Evolutionary conservation across 306 rosid species (phyloP).

Genomic region (Canavalia ensiformis): DNA sequence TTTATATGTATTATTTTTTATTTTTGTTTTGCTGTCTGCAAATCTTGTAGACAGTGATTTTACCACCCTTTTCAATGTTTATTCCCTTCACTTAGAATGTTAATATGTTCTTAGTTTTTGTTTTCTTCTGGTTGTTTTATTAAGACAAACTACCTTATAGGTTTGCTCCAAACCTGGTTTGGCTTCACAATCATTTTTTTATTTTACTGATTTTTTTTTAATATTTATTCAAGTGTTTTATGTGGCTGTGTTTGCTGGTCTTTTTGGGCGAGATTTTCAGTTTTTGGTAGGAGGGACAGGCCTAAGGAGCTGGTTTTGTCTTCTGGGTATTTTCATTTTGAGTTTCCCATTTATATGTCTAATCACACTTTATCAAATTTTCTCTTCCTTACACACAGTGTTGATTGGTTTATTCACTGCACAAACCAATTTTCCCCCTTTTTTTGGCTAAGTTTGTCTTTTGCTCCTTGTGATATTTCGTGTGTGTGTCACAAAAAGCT

Average conservation of each 20-base stretch:
- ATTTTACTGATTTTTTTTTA: slow-evolving; percentile 20
- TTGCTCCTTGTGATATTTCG: slow-evolving; percentile 51
- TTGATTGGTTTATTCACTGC: slow-evolving; percentile 50
- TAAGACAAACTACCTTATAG: background rate
- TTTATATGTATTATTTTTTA: background rate
- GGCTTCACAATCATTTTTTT: slow-evolving; percentile 44
- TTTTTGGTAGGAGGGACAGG: slow-evolving; percentile 59
- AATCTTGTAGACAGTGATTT: slow-evolving; percentile 47
- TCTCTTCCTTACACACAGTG: slow-evolving; percentile 46
- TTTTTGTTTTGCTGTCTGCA: background rate
- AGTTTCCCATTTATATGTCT: slow-evolving; percentile 46
- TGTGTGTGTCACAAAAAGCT: slow-evolving; percentile 43
- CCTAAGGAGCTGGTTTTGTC: slow-evolving; percentile 64
- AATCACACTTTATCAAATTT: slow-evolving; percentile 33
- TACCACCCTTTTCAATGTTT: slow-evolving; percentile 53
- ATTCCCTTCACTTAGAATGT: slow-evolving; percentile 44
- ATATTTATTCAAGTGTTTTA: slow-evolving; percentile 39
- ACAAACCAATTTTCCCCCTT: background rate
- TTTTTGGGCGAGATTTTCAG: slow-evolving; percentile 49
- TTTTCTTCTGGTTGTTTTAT: slow-evolving; percentile 52
- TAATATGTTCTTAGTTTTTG: slow-evolving; percentile 48
- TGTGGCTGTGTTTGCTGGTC: slow-evolving; percentile 63
- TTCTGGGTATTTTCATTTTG: slow-evolving; percentile 67
- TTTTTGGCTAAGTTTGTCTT: slow-evolving; percentile 41
- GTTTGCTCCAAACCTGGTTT: slow-evolving; percentile 55